Evolutionary conservation across 2,329 filamentous ascomycete species (phyloP), one percentile per base, ranked within the genome.

Genomic region (Phaeomoniella chlamydospora): DNA sequence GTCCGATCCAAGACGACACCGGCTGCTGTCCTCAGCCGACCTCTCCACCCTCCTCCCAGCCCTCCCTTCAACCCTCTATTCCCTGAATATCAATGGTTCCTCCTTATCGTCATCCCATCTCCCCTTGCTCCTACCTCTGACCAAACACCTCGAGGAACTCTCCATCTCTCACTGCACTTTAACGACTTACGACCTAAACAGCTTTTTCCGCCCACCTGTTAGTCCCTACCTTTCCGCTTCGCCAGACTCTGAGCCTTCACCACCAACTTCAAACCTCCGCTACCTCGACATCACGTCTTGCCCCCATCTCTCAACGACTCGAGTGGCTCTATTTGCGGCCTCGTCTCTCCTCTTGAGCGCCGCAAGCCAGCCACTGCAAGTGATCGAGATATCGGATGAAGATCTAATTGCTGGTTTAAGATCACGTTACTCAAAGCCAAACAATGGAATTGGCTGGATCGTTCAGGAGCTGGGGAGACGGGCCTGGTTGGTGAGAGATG

Each of bases 121-220:
- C 18, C 62, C 72, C 3, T 58, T 74, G 26, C 64, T 88, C 16
- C 61, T 73, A 2, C 72, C 72, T 4, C 61, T 87, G 34, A 73
- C 76, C 19, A 79, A 80, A 52, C 72, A 80, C 45, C 61, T 88
- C 10, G 81, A 88, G 53, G 83, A 88, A 55, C 65, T 90, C 14
- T 77, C 80, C 4, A 56, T 88, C 11, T 80, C 80, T 29, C 74
- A 77, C 18, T 62, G 65, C 4, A 70, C 79, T 29, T 59, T 88
- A 33, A 68, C 70, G 10, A 64, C 82, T 31, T 36, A 35, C 18
- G 77, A 86, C 43, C 65, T 87, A 39, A 74, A 79, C 49, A 59
- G 64, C 10, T 67, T 67, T n/a, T 76, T 84, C 45, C 62, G 67
- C 6, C 52, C 48, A 4, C 29, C 22, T n/a, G n/a, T 26, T 18